Percentiles rank a stretch among this genome's conserved stretches.
Conservation (phyloP, 176 grass and related monocot species). For the Oryza glaberrima region DNA sequence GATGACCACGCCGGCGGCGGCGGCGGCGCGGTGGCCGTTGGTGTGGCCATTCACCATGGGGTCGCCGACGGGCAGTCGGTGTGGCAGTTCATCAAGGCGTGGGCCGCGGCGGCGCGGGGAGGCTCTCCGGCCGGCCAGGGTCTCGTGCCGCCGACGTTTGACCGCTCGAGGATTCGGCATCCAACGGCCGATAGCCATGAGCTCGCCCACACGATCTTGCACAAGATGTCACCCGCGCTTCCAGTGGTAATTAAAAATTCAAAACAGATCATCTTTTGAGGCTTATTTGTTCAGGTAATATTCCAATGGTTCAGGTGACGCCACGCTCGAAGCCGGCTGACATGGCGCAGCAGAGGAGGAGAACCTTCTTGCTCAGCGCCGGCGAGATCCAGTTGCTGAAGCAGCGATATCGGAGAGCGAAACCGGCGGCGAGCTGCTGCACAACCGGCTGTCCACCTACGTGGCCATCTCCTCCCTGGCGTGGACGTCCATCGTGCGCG, state of each 20-base stretch:
- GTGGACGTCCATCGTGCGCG: slow-evolving; percentile 45
- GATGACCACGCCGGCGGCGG: not conserved
- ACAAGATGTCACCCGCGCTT: slow-evolving; percentile 31
- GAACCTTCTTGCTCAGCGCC: slow-evolving; percentile 32
- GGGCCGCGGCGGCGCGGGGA: slow-evolving; percentile 32
- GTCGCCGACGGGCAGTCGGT: slow-evolving; percentile 47
- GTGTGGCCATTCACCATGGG: slow-evolving; percentile 48
- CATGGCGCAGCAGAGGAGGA: not conserved
- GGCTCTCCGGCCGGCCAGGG: not conserved
- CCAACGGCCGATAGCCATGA: slow-evolving; percentile 22
- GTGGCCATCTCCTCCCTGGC: slow-evolving; percentile 31
- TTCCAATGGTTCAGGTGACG: not conserved
- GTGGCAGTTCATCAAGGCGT: slow-evolving; percentile 62
- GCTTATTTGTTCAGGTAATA: too few relatives aligned
- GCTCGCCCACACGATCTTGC: slow-evolving; percentile 2
- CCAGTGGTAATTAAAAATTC: slow-evolving; percentile 3
- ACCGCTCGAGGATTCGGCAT: slow-evolving; percentile 37
- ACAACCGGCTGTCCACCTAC: not conserved
- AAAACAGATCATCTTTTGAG: too few relatives aligned
- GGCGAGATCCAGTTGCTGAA: slow-evolving; percentile 39
- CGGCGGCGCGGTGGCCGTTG: slow-evolving; percentile 27
- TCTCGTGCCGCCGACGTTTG: slow-evolving; percentile 24
- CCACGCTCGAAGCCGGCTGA: not conserved
- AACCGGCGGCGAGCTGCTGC: not conserved
- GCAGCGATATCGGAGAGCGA: slow-evolving; percentile 10